Evolutionary conservation across 2,329 filamentous ascomycete genomes (phyloP).

Genomic region (Amphichorda felina): DNA sequence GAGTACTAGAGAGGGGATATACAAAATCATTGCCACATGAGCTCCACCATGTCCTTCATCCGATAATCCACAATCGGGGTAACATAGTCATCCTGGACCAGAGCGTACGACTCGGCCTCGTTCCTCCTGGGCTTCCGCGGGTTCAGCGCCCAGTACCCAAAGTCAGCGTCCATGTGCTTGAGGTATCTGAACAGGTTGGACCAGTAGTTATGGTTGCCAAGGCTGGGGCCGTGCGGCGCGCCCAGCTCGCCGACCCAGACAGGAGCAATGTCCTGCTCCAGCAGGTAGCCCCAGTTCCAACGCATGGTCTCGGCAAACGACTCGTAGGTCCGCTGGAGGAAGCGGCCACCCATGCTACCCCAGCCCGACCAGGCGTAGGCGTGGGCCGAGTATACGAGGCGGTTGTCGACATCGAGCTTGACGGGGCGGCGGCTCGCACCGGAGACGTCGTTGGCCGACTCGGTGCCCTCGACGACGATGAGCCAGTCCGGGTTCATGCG

Average conservation of each 20-base stretch:
- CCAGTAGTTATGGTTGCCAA: constrained; percentile 55
- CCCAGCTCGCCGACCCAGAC: constrained; percentile 63
- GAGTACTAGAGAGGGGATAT: background rate
- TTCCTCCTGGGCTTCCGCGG: constrained; percentile 49
- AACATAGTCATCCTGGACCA: constrained; percentile 52
- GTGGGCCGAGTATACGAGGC: constrained; percentile 56
- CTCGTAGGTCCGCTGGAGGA: constrained; percentile 45
- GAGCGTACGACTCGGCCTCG: constrained; percentile 45
- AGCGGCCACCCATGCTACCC: constrained; percentile 48
- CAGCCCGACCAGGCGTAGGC: constrained; percentile 62
- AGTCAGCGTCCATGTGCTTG: constrained; percentile 46
- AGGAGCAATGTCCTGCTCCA: constrained; percentile 32
- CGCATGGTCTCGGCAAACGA: constrained; percentile 54
- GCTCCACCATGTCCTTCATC: constrained; percentile 46
- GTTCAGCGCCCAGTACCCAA: constrained; percentile 61
- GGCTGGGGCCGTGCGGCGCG: constrained; percentile 36
- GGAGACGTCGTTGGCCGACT: constrained; percentile 53
- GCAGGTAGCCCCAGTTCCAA: constrained; percentile 53
- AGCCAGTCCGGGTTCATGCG: constrained; percentile 51
- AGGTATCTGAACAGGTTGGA: constrained; percentile 48
- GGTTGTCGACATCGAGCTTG: constrained; percentile 38
- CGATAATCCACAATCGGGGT: constrained; percentile 51
- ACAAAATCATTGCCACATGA: constrained; percentile 28
- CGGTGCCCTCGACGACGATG: constrained; percentile 55
- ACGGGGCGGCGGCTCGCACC: constrained; percentile 44